Conservation (phyloP, 1,284 basidiomycete genomes). For the Volvariella volvacea region DNA sequence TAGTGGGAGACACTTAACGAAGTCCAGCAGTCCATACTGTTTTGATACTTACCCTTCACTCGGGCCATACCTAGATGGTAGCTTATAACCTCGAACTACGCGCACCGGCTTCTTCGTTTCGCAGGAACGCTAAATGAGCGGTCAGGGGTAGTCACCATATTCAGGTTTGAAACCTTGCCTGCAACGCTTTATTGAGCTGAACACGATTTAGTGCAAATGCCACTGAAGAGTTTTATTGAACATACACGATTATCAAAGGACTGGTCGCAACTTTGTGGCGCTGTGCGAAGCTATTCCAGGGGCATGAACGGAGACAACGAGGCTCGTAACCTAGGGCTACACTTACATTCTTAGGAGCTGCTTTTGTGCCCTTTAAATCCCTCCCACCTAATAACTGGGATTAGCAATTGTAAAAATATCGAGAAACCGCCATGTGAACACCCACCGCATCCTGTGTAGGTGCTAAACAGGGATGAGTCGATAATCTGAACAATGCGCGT, state of each 20-base stretch:
- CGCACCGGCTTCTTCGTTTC: conserved; percentile 73
- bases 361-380: conserved; percentile 73
- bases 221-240: conserved; percentile 4
- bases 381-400: conserved; percentile 52
- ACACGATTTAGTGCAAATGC: conserved; percentile 2
- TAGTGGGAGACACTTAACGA: too few species aligned
- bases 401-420: background rate
- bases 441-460: conserved; percentile 68
- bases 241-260: conserved; percentile 58
- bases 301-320: conserved; percentile 4
- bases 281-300: conserved; percentile 73
- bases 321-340: conserved; percentile 1
- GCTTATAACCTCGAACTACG: conserved; percentile 78
- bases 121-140: conserved; percentile 45
- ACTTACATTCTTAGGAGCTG: conserved; percentile 69
- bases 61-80: conserved; percentile 62
- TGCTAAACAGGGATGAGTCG: conserved; percentile 31
- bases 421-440: conserved; percentile 2
- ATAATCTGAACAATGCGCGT: background rate
- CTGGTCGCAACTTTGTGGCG: conserved; percentile 76
- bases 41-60: conserved; percentile 62
- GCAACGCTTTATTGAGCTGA: conserved; percentile 57
- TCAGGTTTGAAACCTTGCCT: conserved; percentile 30
- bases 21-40: too few species aligned
- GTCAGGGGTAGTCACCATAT: background rate